Evolutionary conservation across 345 rosid species (phyloP), one percentile per base, ranked within the genome.

Genomic region (Eucalyptus sp.): DNA sequence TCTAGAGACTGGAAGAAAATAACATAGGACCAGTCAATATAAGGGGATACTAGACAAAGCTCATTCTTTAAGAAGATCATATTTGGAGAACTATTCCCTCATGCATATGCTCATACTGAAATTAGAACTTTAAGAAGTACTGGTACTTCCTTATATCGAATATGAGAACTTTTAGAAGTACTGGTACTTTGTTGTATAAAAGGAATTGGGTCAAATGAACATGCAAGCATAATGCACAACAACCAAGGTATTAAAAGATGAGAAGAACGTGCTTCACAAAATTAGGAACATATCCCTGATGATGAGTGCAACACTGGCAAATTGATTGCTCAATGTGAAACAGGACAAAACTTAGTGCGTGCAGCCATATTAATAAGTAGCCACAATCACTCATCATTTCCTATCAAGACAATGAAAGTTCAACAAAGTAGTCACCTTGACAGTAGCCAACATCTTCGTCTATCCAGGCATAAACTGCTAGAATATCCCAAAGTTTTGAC

Each of bases 401-500:
- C 56, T 16, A 31, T 86, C n/a, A 52, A 86, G 29, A 51, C 33
- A 50, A 86, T 51, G 44, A 25, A 89, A 50, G 37, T 86, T 90
- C 46, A 54, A 86, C 76, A 49, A 71, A 87, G 54, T 79, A 48
- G 50, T 87, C 90, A 98, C 99, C 99, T 96, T 98, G 99, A 92
- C 99, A 95, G 89, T 98, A 98, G 86, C 99, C 99, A 44, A 97
- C 97, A 90, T 98, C 99, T 64, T 91, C 94, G 92, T 97, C 99
- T 86, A 97, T 92, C 99, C 99, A 96, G 50, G 99, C 97, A 92
- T 98, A 98, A 90, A 97, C 97, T 90, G 98, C 94, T 33, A 98
- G 95, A 91, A 98, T 94, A 92, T 98, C 99, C 99, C 99, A 96
- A 87, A 97, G 98, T 93, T 95, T 98, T 25, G 99, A 95, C 92